Conservation (phyloP, 164 flowering plant species). For the Liriodendron chinense region DNA sequence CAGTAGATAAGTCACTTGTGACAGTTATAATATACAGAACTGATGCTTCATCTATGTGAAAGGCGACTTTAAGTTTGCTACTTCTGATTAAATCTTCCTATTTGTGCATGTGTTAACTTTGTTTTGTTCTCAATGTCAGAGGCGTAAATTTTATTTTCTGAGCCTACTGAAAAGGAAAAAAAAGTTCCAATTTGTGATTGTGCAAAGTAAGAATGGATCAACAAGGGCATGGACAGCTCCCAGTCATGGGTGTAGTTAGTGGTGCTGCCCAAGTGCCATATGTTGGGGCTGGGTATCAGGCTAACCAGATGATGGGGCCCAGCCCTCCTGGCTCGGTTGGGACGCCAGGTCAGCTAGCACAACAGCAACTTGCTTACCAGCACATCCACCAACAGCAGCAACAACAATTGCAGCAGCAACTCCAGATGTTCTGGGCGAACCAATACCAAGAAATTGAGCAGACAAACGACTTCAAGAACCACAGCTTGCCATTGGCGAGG, state of each 20-base stretch:
- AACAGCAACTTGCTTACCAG: conserved; percentile 66
- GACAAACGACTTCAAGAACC: conserved; percentile 69
- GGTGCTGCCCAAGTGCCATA: conserved; percentile 43
- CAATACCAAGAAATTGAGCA: conserved; percentile 72
- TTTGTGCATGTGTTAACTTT: too few species aligned
- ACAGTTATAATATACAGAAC: too few species aligned
- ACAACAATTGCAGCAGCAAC: conserved; percentile 64
- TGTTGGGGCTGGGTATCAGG: conserved; percentile 37
- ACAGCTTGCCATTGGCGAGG: conserved; percentile 73
- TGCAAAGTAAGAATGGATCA: conserved; percentile 39
- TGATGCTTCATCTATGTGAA: too few species aligned
- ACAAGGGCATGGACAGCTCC: conserved; percentile 44
- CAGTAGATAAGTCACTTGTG: too few species aligned
- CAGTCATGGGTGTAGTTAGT: conserved; percentile 38
- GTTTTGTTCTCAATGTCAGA: not conserved
- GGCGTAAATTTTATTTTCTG: not conserved
- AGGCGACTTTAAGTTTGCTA: too few species aligned
- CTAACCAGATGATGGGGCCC: conserved; percentile 53
- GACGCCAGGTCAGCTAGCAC: conserved; percentile 46
- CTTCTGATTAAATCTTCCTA: too few species aligned
- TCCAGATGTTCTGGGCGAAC: conserved; percentile 60
- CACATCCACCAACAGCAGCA: conserved; percentile 73
- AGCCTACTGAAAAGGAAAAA: not conserved
- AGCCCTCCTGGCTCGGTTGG: conserved; percentile 31
- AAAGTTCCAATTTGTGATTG: not conserved